Conservation (phyloP, 1,284 basidiomycete species). For the Ustilago sp. region DNA sequence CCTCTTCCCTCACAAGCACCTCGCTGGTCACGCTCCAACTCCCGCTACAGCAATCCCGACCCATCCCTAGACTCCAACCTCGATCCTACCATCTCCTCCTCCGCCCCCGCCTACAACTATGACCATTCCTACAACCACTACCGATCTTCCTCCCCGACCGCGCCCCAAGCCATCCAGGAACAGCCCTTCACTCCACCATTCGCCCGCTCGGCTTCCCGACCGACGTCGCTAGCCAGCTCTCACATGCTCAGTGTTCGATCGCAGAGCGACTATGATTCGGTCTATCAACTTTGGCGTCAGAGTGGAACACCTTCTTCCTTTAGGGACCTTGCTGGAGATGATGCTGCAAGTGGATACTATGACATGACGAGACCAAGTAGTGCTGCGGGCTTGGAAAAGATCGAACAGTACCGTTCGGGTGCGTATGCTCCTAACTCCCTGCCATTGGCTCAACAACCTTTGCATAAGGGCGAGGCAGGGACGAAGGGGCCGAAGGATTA, state of each 20-base stretch:
- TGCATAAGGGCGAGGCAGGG: conserved; percentile 32
- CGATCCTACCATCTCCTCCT: conserved; percentile 2
- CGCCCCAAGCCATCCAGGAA: conserved; percentile 16
- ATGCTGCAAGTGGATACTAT: conserved; percentile 8
- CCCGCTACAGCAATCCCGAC: conserved; percentile 20
- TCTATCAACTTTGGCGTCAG: conserved; percentile 50
- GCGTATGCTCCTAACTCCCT: conserved; percentile 8
- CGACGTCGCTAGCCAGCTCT: conserved; percentile 41
- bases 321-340: conserved; percentile 26
- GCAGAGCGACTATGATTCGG: conserved; percentile 54
- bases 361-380: conserved; percentile 18
- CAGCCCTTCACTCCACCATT: conserved; percentile 35
- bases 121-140: conserved; percentile 5
- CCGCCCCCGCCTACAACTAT: conserved; percentile 17
- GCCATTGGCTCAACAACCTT: conserved; percentile 4
- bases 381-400: conserved; percentile 33
- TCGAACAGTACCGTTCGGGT: conserved; percentile 32
- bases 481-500: conserved; percentile 46
- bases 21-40: conserved; percentile 23
- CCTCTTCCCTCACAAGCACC: conserved; percentile 15
- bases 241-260: conserved; percentile 38
- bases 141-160: conserved; percentile 1
- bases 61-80: conserved; percentile 7
- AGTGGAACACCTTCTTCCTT: conserved; percentile 31
- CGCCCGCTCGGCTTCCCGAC: conserved; percentile 15